phyloP scores from a whole-genome alignment of 495 filamentous ascomycete species.

The Sporormia fimetaria region DNA sequence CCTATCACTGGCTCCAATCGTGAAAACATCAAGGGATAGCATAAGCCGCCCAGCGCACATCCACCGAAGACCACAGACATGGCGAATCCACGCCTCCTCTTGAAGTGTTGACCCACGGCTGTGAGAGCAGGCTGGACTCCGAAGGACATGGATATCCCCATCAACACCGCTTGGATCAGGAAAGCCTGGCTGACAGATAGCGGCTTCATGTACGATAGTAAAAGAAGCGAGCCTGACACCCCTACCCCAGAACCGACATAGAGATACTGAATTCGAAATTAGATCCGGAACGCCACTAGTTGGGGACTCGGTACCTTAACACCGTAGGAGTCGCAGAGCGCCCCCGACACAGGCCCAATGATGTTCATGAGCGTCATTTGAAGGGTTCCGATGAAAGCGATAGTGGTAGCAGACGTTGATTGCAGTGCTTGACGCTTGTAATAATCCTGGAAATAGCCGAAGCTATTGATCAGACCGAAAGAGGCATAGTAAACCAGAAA shows the following conservation, averaged over 20 bases:
- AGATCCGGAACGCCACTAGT: neutral
- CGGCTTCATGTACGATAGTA: neutral
- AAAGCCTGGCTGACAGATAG: neutral
- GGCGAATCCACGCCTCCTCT: neutral
- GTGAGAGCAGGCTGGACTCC: conserved; percentile 3
- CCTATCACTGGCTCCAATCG: neutral
- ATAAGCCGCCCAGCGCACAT: neutral
- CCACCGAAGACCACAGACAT: conserved; percentile 1
- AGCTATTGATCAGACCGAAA: conserved; percentile 3
- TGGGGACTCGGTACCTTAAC: neutral
- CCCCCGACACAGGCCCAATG: neutral
- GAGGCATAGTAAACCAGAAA: conserved; percentile 1
- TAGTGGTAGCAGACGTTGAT: neutral
- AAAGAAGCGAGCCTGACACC: neutral
- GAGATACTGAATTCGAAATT: neutral
- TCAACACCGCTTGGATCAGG: neutral
- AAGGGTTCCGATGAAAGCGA: conserved; percentile 6
- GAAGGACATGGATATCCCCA: neutral
- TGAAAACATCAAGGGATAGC: conserved; percentile 4
- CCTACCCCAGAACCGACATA: conserved; percentile 2
- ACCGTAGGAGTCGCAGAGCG: conserved; percentile 1
- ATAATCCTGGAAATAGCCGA: conserved; percentile 3
- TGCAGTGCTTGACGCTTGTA: neutral
- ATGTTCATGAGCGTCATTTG: conserved; percentile 5
- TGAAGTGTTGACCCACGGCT: conserved; percentile 4